Conservation (phyloP, 2,329 filamentous ascomycete species). For the Colletotrichum cereale region DNA sequence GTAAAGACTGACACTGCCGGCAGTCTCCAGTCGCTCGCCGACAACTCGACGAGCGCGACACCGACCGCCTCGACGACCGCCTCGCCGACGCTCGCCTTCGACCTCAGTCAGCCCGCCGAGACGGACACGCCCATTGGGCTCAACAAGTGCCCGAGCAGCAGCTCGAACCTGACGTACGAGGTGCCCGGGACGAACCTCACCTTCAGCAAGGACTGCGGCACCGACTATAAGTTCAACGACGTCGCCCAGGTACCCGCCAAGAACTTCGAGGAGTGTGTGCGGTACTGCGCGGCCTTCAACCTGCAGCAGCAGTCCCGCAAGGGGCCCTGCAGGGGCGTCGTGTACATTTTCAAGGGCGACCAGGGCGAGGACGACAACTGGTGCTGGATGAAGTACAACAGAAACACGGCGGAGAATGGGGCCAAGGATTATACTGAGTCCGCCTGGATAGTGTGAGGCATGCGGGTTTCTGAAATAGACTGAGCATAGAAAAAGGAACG, state of each 20-base stretch:
- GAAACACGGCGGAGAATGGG: conserved; percentile 23
- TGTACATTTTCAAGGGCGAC: conserved; percentile 25
- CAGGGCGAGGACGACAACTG: conserved; percentile 25
- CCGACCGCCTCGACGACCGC: background rate
- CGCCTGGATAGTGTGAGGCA: conserved; percentile 27
- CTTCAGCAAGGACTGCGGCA: conserved; percentile 36
- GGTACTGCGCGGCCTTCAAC: conserved; percentile 31
- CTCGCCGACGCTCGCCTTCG: conserved; percentile 2
- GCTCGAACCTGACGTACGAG: conserved; percentile 17
- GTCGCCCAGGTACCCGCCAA: conserved; percentile 30
- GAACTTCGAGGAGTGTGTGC: conserved; percentile 36
- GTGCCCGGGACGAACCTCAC: conserved; percentile 35
- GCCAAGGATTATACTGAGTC: conserved; percentile 32
- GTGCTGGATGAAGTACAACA: conserved; percentile 37
- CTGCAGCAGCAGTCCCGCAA: conserved; percentile 28
- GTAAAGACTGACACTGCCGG: background rate
- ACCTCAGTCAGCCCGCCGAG: conserved; percentile 29
- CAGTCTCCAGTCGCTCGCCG: background rate
- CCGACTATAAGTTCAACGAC: conserved; percentile 32
- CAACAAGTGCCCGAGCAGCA: conserved; percentile 24
- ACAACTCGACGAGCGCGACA: background rate
- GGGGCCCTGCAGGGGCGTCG: conserved; percentile 29
- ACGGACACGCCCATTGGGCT: conserved; percentile 26
- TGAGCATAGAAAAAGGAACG: no score
- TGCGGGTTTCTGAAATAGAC: accelerated